These are phyloP conservation scores for Solidago caesia DNA, from an alignment of 129 eudicot genomes.

Conservation along the genomic window DNA sequence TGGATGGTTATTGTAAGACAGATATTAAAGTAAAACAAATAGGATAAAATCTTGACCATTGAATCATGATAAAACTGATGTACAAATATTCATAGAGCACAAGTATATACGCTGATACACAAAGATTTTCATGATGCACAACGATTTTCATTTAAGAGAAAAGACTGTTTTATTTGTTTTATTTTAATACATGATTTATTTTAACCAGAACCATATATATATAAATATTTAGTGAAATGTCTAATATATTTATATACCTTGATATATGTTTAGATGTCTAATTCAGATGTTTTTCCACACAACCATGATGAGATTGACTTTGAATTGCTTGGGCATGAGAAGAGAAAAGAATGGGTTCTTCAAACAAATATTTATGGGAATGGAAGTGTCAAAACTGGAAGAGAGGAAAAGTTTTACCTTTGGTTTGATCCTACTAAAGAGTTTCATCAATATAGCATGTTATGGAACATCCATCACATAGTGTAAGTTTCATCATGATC, in stretches of 20 bases:
- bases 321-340: constrained; percentile 90
- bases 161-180: no score
- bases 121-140: no score
- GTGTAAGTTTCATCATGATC: constrained; percentile 55
- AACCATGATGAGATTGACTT: constrained; percentile 95
- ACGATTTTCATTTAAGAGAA: no score
- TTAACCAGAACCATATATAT: no score
- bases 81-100: no score
- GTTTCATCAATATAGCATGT: constrained; percentile 81
- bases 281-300: constrained; percentile 67
- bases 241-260: constrained; percentile 15
- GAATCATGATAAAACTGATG: no score
- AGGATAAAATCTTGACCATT: no score
- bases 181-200: no score
- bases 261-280: constrained; percentile 59
- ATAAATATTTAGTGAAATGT: not conserved
- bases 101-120: no score
- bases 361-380: constrained; percentile 93
- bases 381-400: constrained; percentile 90
- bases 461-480: constrained; percentile 92
- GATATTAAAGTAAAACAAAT: no score
- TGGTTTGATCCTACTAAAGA: constrained; percentile 90
- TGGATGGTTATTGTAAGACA: no score
- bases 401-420: constrained; percentile 87
- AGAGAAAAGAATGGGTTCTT: constrained; percentile 73